Conservation (phyloP, 2,329 filamentous ascomycete genomes). For the Cladosporium sp. region DNA sequence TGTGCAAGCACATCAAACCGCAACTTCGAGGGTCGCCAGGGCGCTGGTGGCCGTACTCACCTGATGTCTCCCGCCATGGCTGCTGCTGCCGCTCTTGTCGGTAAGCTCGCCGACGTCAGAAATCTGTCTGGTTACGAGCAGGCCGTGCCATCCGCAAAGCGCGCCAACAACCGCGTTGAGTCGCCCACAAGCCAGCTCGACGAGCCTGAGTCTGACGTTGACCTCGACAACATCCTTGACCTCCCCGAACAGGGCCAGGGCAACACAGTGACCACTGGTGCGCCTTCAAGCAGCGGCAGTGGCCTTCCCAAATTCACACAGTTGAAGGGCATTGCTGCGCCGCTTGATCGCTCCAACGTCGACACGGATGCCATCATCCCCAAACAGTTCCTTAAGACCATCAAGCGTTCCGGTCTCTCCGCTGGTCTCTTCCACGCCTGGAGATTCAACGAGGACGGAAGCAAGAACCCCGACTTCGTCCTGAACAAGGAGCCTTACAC, state of each 20-base stretch:
- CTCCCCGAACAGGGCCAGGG: conserved; percentile 68
- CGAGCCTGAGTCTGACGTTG: conserved; percentile 62
- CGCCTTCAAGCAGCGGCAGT: conserved; percentile 48
- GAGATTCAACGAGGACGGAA: conserved; percentile 69
- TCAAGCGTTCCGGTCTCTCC: conserved; percentile 94
- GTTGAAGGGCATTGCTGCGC: conserved; percentile 84
- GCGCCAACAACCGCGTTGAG: conserved; percentile 60
- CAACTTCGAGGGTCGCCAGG: conserved; percentile 96
- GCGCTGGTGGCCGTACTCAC: conserved; percentile 86
- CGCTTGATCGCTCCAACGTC: conserved; percentile 84
- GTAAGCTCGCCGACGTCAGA: conserved; percentile 89
- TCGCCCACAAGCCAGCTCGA: conserved; percentile 53
- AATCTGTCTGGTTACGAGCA: conserved; percentile 65
- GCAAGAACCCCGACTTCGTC: conserved; percentile 78
- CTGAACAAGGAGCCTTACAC: conserved; percentile 90
- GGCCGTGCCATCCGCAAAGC: conserved; percentile 41
- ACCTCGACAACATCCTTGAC: conserved; percentile 65
- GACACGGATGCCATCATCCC: conserved; percentile 99
- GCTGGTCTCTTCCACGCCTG: conserved; percentile 83
- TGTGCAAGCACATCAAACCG: conserved; percentile 96
- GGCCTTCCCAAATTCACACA: conserved; percentile 83
- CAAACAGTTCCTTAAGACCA: conserved; percentile 99
- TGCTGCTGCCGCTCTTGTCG: conserved; percentile 83
- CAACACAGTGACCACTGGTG: conserved; percentile 58
- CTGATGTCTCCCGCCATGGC: conserved; percentile 98